Percentiles rank a stretch among this genome's conserved stretches.
These are phyloP conservation scores for Coelastrella sp. DNA, from an alignment of 139 green algal genomes.

Conservation along the genomic window DNA sequence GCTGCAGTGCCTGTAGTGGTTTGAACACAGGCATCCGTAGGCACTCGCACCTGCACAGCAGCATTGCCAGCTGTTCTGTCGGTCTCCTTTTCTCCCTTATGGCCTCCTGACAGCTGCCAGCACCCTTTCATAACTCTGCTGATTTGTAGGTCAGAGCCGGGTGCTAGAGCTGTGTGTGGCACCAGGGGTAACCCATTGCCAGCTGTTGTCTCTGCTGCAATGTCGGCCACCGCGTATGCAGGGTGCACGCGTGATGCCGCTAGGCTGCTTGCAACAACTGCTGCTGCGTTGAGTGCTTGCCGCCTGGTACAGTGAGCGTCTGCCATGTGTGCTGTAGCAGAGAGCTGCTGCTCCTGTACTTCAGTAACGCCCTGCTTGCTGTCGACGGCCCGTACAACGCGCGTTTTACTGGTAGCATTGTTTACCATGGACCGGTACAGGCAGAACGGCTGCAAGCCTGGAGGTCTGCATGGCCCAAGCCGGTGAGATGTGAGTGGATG, in stretches of 20 bases:
- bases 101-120: constrained; percentile 65
- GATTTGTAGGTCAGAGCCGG: not conserved
- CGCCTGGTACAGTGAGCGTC: not conserved
- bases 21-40: too few species aligned
- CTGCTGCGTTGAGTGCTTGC: not conserved
- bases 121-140: constrained; percentile 44
- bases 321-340: not conserved
- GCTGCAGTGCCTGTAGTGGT: too few species aligned
- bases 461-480: too few species aligned
- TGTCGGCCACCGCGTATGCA: not conserved
- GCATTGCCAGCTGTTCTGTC: constrained; percentile 79
- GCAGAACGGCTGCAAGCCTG: too few species aligned
- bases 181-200: not conserved
- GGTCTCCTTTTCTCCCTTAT: constrained; percentile 75
- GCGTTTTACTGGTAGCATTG: too few species aligned
- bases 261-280: not conserved
- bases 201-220: not conserved
- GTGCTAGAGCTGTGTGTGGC: constrained; percentile 4
- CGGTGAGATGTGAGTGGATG: too few species aligned
- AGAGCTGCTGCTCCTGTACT: not conserved
- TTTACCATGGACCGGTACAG: too few species aligned
- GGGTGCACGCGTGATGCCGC: too few species aligned
- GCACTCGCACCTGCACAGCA: constrained; percentile 66
- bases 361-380: too few species aligned
- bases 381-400: too few species aligned